Base-by-base conservation (phyloP, 192 early-diverging fungal species). In the Allomyces macrogynus region DNA sequence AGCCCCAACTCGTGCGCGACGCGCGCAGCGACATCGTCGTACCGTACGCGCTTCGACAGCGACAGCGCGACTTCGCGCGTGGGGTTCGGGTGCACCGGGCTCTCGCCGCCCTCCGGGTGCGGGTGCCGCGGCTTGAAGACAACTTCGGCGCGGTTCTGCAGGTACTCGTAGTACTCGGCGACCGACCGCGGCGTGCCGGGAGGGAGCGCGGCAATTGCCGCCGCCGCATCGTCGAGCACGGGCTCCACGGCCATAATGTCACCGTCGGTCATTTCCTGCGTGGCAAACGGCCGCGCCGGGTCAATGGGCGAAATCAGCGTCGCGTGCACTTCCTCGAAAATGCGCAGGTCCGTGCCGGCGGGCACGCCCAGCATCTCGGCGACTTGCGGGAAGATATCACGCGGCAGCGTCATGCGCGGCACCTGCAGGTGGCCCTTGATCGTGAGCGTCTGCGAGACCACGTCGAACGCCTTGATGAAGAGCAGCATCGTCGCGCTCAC, bases 241-340 rank as follows among this genome's bases (percentile, higher is more conserved):
- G 72, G 73, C 73, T 95, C 91, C 72, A 87, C 84, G 67, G 81
- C 86, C 64, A 99, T 81, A 64, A 99, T 96, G 70, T 99, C 95
- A 32, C 95, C 95, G 64, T 87, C 87, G 70, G 89, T 86, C 61
- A 99, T 83, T 70, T 99, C 95, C 16, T 87, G 84, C 27, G 73
- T 62, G 3, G 62, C 61, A 72, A 93, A 93, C 1, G 87, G 87
- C 32, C 65, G 32, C 32, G 77, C 73, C 12, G 68, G 42, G 64
- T 89, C 84, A 75, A 89, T 82, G 25, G 68, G 67, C 60, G 96
- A 92, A 62, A 99, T 87, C 87, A 94, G 86, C 10, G 77, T 80
- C 0, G 95, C 91, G 77, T 95, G 95, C 66, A 99, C 84, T 75
- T 99, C 95, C 79, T 90, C 68, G 1, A n/a, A 64, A 42, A 69